Base-by-base conservation (phyloP, 2,329 filamentous ascomycete species). In the Chaetomium olivaceum region DNA sequence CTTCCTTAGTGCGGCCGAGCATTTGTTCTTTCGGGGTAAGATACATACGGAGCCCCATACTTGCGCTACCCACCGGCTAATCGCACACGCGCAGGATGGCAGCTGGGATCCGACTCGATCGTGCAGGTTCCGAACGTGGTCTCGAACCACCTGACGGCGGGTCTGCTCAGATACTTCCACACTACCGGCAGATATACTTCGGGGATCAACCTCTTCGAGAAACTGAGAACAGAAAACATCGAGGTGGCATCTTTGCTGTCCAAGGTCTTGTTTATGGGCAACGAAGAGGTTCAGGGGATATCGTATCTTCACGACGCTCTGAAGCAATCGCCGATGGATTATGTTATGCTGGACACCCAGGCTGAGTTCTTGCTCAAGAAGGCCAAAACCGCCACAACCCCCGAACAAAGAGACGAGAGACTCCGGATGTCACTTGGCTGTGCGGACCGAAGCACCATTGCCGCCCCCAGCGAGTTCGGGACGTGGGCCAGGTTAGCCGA, bases 121-220 rank as follows among this genome's bases (percentile, higher is more conserved):
- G 96, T 98, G 5, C 95, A 99, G 78, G 94, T 99, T 3, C 95
- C 95, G 2, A 99, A 97, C 74, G 90, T 95, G 65, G 95, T 98
- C 64, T 96, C 92, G 19, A 99, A 99, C 75, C 93, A 98, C 77
- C 84, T 99, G 48, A 96, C 94, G 1, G 89, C 92, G n/a, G 95
- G 96, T 3, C 86, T 99, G 6, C 82, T 99, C 36, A 92, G 91
- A 78, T 99, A 99, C 76, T 96, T 99, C 72, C 88, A 93, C 73
- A 99, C 95, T 0, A 98, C 94, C 0, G 96, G 95, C 21, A 89
- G 95, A 66, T 97, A 95, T 73, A 87, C 93, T 9, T 98, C 95
- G 0, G 95, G 93, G 16, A 97, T 99, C 78, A 99, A 99, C 71
- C 84, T 99, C 0, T 99, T 99, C 73, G 93, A 98, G 78, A 99